Percentiles rank a stretch among this genome's conserved stretches.
Conservation (phyloP, 768 basidiomycete genomes). For the Clathrus columnatus region DNA sequence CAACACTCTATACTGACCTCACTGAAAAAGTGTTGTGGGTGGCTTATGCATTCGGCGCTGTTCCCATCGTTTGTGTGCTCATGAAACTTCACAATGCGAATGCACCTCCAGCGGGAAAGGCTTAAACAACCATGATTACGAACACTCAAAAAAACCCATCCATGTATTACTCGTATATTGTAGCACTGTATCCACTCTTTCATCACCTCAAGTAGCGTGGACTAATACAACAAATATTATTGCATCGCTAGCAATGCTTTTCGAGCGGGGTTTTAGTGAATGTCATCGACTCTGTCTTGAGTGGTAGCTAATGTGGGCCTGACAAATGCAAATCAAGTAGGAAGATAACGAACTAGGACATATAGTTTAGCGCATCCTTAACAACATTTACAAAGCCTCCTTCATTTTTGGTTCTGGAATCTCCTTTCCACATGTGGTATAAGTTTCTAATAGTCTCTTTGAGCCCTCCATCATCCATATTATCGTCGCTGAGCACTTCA, state of each 20-base stretch:
- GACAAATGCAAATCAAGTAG: not conserved
- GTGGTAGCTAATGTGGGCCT: not conserved
- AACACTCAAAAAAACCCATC: not conserved
- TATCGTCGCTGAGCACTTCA: constrained; percentile 10
- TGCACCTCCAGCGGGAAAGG: constrained; percentile 3
- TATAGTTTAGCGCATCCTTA: constrained; percentile 1
- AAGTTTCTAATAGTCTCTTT: constrained; percentile 46
- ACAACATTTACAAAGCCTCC: constrained; percentile 1
- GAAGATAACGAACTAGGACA: not conserved
- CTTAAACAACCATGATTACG: not conserved
- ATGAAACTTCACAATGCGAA: constrained; percentile 45
- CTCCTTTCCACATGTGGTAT: constrained; percentile 49
- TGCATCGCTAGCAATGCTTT: too few species aligned
- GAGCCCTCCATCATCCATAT: constrained; percentile 37
- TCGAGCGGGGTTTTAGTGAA: too few species aligned
- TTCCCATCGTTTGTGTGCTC: constrained; percentile 60
- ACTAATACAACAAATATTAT: too few species aligned
- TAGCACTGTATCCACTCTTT: not conserved
- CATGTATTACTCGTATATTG: not conserved
- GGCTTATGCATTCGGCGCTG: constrained; percentile 63
- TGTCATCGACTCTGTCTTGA: too few species aligned
- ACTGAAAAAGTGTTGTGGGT: constrained; percentile 63
- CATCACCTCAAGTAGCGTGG: too few species aligned
- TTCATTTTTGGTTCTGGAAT: not conserved
- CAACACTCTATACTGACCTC: not conserved